Evolutionary conservation across 2,329 filamentous ascomycete genomes (phyloP), one percentile per base, ranked within the genome.

Genomic region (Claviceps humidiphila): DNA sequence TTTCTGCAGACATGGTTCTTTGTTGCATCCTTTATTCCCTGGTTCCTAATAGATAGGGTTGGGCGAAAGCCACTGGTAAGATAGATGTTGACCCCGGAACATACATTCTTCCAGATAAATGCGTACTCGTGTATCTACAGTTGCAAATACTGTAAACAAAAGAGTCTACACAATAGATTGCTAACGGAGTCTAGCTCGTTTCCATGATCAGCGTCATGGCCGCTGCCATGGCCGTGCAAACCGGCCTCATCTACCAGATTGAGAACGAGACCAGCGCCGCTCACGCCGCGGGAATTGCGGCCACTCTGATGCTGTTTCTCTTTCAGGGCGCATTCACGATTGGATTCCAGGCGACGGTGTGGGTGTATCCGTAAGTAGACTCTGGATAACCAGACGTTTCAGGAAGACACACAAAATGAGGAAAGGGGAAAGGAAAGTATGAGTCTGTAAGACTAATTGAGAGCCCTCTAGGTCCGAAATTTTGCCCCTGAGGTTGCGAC

Each of bases 1-100:
- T 71, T 76, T 55, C 64, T 77, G 13, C 71, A 76, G 60, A 75
- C 74, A 0, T 73, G 67, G 66, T 69, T 67, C 52, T 70, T 71
- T 51, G 30, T 66, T 11, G 66, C 66, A 1, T 69, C 65, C 7
- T 68, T 64, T 30, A 71, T 74, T 44, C 73, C 72, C 1, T 74
- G 70, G 67, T 69, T 73, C 56, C 60, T 74, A 44, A 73, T 75
- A 50, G 64, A 73, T 54, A 68, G 68, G 50, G 65, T 75, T 20
- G 74, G 74, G 34, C 67, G 73, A 43, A 64, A 71, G 20, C 70
- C 71, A 50, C 59, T 66, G 43, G 57, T 74, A 50, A 42, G 49
- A 11, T 3, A 34, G 9, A 34, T 11, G 4, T 34, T 4, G 30
- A 34, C 11, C 4, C 9, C 30, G 30, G 9, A 11, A 30, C 2